These are phyloP conservation scores for Fusarium metavorans DNA, from an alignment of 2,329 filamentous ascomycete species.

Conservation along the genomic window DNA sequence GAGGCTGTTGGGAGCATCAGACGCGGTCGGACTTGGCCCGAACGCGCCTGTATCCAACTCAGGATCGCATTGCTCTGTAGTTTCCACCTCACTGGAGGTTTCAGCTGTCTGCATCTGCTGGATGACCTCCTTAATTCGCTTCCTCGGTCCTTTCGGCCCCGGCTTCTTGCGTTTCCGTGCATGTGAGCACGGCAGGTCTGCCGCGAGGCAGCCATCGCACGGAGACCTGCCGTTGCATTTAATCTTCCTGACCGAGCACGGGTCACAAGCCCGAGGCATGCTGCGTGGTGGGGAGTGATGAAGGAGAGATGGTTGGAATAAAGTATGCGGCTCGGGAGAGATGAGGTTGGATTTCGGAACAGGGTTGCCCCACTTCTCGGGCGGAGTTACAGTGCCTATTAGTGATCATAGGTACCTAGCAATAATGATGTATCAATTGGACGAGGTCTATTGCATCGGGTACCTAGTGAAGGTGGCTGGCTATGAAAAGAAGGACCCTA, in stretches of 20 bases:
- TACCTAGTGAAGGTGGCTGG: not conserved
- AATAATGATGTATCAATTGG: too few relatives aligned
- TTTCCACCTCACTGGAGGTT: not conserved
- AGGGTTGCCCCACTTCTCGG: not conserved
- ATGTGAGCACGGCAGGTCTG: conserved; percentile 17
- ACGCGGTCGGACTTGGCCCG: too few relatives aligned
- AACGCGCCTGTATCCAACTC: not conserved
- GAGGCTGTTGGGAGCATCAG: not conserved
- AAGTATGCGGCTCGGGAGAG: not conserved
- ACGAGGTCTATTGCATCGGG: too few relatives aligned
- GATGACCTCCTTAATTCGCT: conserved; percentile 27
- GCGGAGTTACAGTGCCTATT: not conserved
- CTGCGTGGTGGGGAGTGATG: not conserved
- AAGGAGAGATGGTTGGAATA: not conserved
- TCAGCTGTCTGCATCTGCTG: not conserved
- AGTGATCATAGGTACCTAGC: too few relatives aligned
- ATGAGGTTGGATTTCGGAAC: not conserved
- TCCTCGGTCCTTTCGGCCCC: conserved; percentile 20
- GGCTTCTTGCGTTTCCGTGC: conserved; percentile 25
- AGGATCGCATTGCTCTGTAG: accelerated
- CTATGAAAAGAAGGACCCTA: not conserved
- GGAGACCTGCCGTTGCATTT: conserved; percentile 8
- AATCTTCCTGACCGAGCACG: conserved; percentile 18
- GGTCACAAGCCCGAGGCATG: conserved; percentile 20
- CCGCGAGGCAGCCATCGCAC: conserved; percentile 5